Conservation (phyloP, 1,284 basidiomycete genomes). For the Coriolopsis trogii region DNA sequence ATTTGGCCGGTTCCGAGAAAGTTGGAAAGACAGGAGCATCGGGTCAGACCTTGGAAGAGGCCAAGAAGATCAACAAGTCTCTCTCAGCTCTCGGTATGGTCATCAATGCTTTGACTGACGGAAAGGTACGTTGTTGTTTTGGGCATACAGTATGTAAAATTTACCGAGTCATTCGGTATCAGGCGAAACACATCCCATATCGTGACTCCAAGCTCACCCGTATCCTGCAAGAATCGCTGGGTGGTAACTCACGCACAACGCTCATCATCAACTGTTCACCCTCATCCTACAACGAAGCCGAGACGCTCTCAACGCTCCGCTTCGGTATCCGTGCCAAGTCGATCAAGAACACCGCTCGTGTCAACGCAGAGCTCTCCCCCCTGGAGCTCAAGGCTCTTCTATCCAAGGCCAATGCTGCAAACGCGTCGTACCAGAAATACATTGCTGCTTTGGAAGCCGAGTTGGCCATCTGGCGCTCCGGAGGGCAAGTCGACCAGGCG, state of each 20-base stretch:
- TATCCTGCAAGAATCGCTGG: constrained; percentile 99
- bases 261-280: constrained; percentile 99
- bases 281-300: constrained; percentile 94
- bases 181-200: constrained; percentile 98
- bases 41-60: constrained; percentile 98
- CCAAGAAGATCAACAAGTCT: constrained; percentile 99
- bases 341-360: constrained; percentile 99
- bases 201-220: constrained; percentile 99
- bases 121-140: constrained; percentile 66
- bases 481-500: constrained; percentile 83
- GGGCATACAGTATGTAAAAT: too few species aligned
- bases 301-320: constrained; percentile 96
- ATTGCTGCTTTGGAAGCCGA: constrained; percentile 92
- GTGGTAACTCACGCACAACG: constrained; percentile 98
- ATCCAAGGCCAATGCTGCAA: constrained; percentile 88
- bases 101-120: constrained; percentile 97
- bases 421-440: constrained; percentile 84
- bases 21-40: constrained; percentile 99
- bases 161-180: too few species aligned
- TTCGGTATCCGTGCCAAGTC: constrained; percentile 99
- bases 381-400: constrained; percentile 93
- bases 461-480: constrained; percentile 88
- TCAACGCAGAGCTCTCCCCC: constrained; percentile 98
- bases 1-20: constrained; percentile 98
- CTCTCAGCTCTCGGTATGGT: constrained; percentile 99